phyloP scores from a whole-genome alignment of 495 filamentous ascomycete species.

The Umbilicaria muhlenbergii region DNA sequence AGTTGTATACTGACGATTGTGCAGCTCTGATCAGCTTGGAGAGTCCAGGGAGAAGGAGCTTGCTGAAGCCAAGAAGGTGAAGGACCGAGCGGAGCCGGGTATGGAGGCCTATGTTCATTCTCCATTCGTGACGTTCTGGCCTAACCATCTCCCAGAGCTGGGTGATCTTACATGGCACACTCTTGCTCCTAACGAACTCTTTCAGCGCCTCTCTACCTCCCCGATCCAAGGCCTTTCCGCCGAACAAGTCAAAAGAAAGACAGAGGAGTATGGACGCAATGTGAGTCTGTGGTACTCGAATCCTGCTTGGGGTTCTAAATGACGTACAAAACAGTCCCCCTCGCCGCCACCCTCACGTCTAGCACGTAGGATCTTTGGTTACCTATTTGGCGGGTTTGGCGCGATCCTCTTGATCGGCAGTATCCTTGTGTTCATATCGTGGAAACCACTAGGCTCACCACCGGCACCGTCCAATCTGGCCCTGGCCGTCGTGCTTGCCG shows the following conservation, averaged over 20 bases:
- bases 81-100: too few species aligned
- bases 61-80: too few species aligned
- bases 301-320: too few species aligned
- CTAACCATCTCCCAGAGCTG: constrained; percentile 12
- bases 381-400: constrained; percentile 60
- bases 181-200: constrained; percentile 34
- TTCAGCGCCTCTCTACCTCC: constrained; percentile 35
- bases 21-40: too few species aligned
- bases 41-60: too few species aligned
- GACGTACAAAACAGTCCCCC: constrained; percentile 11
- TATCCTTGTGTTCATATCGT: constrained; percentile 50
- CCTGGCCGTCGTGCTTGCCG: constrained; percentile 45
- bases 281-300: constrained; percentile 7
- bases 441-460: constrained; percentile 54
- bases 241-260: constrained; percentile 28
- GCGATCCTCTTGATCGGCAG: constrained; percentile 44
- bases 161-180: constrained; percentile 37
- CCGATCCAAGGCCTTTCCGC: constrained; percentile 31
- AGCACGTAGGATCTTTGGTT: constrained; percentile 40
- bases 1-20: too few species aligned
- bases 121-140: too few species aligned
- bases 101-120: too few species aligned
- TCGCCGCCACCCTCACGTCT: constrained; percentile 40
- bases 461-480: constrained; percentile 49
- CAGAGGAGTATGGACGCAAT: constrained; percentile 45